Conservation (phyloP, 306 rosid species). For the Ochetophila trinervis region DNA sequence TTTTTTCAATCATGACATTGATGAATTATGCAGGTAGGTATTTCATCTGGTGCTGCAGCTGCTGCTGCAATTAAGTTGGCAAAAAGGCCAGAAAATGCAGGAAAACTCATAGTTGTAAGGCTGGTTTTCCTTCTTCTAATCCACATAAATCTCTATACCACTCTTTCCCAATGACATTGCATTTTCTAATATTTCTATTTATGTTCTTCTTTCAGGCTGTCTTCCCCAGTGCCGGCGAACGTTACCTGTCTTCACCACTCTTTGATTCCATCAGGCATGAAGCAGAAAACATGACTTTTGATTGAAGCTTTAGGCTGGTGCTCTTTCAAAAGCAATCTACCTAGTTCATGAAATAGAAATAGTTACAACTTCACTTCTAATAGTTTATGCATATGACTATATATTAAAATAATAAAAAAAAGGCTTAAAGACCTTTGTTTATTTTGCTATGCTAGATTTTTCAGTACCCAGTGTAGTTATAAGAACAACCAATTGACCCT, state of each 20-base stretch:
- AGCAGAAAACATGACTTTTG: constrained; percentile 53
- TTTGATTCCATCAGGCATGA: constrained; percentile 55
- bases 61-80: constrained; percentile 66
- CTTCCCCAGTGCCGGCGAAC: constrained; percentile 72
- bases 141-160: neutral
- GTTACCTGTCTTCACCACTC: constrained; percentile 53
- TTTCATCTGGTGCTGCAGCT: constrained; percentile 84
- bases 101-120: constrained; percentile 53
- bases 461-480: too few relatives aligned
- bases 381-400: too few relatives aligned
- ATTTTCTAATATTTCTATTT: too few relatives aligned
- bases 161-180: neutral
- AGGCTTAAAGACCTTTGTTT: too few relatives aligned
- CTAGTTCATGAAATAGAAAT: too few relatives aligned
- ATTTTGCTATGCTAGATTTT: too few relatives aligned
- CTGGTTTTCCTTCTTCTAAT: neutral
- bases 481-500: too few relatives aligned
- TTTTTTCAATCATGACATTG: neutral
- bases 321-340: too few relatives aligned
- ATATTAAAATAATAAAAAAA: too few relatives aligned
- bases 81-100: constrained; percentile 64
- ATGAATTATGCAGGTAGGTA: constrained; percentile 52
- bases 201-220: constrained; percentile 33
- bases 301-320: neutral
- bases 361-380: too few relatives aligned